These are phyloP conservation scores for Pseudofabraea citricarpa DNA, from an alignment of 2,329 filamentous ascomycete genomes.

Conservation along the genomic window DNA sequence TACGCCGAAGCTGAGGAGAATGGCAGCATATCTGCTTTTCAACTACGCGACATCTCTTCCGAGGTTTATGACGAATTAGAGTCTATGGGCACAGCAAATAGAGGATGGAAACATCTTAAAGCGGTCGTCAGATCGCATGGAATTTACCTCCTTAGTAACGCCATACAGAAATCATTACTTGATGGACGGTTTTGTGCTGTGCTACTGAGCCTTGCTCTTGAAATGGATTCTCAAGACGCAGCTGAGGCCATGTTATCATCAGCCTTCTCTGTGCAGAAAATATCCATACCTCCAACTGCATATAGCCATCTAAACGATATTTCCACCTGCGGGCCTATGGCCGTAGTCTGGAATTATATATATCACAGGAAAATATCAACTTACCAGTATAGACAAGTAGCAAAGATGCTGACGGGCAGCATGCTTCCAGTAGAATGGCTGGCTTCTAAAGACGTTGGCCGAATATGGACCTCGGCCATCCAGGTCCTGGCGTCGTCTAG, in stretches of 20 bases:
- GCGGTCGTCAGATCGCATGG: conserved; percentile 42
- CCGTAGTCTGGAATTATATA: conserved; percentile 30
- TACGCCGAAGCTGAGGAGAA: conserved; percentile 32
- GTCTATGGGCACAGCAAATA: conserved; percentile 31
- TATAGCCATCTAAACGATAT: conserved; percentile 27
- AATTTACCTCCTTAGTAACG: conserved; percentile 36
- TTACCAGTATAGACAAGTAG: conserved; percentile 34
- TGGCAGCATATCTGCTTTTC: conserved; percentile 28
- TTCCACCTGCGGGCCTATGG: conserved; percentile 26
- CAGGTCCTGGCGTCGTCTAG: conserved; percentile 29
- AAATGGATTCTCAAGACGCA: conserved; percentile 32
- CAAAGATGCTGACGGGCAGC: conserved; percentile 29
- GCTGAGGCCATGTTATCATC: conserved; percentile 35
- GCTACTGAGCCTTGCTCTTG: conserved; percentile 37
- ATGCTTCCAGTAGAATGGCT: conserved; percentile 39
- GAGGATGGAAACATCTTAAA: conserved; percentile 42
- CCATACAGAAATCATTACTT: conserved; percentile 37
- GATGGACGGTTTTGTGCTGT: conserved; percentile 34
- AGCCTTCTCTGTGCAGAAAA: conserved; percentile 29
- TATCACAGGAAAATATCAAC: conserved; percentile 25
- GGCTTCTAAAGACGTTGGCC: conserved; percentile 34
- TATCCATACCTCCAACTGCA: conserved; percentile 30
- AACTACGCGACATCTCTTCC: conserved; percentile 33
- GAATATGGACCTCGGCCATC: conserved; percentile 35
- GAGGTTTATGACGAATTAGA: conserved; percentile 47